phyloP scores from a whole-genome alignment of 2,329 filamentous ascomycete species.

The Dactylellina haptotyla region DNA sequence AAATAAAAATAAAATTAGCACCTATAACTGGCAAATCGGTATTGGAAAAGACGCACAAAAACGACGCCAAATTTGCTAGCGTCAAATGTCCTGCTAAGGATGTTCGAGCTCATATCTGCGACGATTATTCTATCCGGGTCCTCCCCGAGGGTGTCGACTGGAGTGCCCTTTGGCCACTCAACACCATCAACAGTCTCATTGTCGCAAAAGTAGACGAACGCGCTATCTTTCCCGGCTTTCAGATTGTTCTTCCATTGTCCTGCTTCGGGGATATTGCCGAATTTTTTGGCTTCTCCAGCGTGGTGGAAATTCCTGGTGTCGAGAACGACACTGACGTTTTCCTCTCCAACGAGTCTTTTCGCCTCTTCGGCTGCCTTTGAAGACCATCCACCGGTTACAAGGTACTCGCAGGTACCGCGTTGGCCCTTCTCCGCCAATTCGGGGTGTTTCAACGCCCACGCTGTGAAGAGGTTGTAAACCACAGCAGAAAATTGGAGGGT shows the following conservation, averaged over 20 bases:
- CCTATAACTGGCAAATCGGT: background rate
- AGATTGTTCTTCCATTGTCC: conserved; percentile 78
- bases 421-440: conserved; percentile 74
- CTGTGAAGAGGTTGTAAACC: conserved; percentile 82
- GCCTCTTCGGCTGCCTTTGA: conserved; percentile 89
- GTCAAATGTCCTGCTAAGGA: conserved; percentile 81
- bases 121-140: conserved; percentile 79
- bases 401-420: conserved; percentile 76
- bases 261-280: conserved; percentile 82
- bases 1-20: conserved; percentile 36
- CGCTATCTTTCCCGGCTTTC: conserved; percentile 66
- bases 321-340: conserved; percentile 81
- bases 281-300: conserved; percentile 73
- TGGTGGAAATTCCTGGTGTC: conserved; percentile 67
- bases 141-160: conserved; percentile 69
- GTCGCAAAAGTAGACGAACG: conserved; percentile 88
- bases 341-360: conserved; percentile 76
- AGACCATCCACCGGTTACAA: conserved; percentile 91
- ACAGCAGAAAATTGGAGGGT: conserved; percentile 85
- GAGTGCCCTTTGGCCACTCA: conserved; percentile 78
- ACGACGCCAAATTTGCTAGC: conserved; percentile 82
- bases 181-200: conserved; percentile 96
- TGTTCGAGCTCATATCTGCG: conserved; percentile 94
- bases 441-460: conserved; percentile 77
- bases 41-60: conserved; percentile 70